Evolutionary conservation across 257 asterid genomes (phyloP), one percentile per base, ranked within the genome.

Genomic region (Striga asiatica): DNA sequence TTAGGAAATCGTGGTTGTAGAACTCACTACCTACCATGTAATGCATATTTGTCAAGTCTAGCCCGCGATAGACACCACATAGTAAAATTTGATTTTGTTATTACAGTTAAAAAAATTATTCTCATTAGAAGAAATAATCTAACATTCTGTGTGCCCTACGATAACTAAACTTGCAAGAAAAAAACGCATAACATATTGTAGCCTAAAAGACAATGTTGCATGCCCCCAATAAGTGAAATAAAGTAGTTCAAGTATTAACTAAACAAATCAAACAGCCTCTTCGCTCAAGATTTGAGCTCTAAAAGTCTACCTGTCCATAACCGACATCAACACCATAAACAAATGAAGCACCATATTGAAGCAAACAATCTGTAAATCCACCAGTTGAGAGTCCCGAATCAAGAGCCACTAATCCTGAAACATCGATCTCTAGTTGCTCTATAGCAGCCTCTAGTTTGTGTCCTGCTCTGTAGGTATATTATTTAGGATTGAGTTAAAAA

Each of bases 341-440:
- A 74, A 77, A 81, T 47, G 97, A 76, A 70, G 97, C 95, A 60
- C 99, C 99, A 41, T 81, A 67, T 73, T 88, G 93, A 74, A 92
- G 94, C 74, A 92, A 81, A 68, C 99, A 92, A 75, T 92, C 99
- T 1, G 99, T 92, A 80, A 92, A 92, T 38, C 99, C 99, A 58
- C 97, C 97, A 39, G 99, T 92, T 43, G 99, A 92, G 66, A 92
- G 83, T 58, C 99, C 97, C n/a, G 99, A 92, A 82, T 92, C 99
- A 23, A 92, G 97, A 69, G 87, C 94, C 47, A 92, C 95, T 71
- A 81, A 88, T 52, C 88, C 94, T 42, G 62, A 50, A n/a, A 84
- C 94, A 61, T 92, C 93, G 27, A 92, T 73, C 61, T 76, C 91
- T 59, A 92, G 77, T 61, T 82, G 86, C 70, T 88, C 95, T 58